These are phyloP conservation scores for Penicillium pancosmium DNA, from an alignment of 495 filamentous ascomycete species.

Conservation along the genomic window DNA sequence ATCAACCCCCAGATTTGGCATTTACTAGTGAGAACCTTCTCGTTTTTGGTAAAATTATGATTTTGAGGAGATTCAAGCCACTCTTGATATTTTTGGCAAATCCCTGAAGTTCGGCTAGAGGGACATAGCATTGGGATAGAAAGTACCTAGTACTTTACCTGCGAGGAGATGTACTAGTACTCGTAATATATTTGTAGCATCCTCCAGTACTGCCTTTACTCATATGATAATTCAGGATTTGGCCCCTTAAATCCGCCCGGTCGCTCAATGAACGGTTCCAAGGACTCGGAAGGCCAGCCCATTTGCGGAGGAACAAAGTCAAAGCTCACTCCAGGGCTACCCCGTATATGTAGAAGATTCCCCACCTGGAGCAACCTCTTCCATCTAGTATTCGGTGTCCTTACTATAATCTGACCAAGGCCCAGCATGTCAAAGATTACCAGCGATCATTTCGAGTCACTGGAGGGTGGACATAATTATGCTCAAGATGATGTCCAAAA, in stretches of 20 bases:
- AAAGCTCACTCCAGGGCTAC: background rate
- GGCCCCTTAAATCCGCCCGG: too few relatives aligned
- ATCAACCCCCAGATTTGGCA: too few relatives aligned
- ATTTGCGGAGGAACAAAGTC: background rate
- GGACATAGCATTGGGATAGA: background rate
- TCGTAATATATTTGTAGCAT: too few relatives aligned
- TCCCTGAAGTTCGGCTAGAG: too few relatives aligned
- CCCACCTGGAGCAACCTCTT: background rate
- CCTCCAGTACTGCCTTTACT: background rate
- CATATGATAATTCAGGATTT: too few relatives aligned
- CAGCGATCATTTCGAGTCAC: constrained; percentile 2
- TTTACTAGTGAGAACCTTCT: too few relatives aligned
- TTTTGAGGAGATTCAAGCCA: too few relatives aligned
- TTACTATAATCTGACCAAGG: background rate
- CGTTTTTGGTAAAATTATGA: too few relatives aligned
- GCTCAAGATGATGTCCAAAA: background rate
- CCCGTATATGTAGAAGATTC: background rate
- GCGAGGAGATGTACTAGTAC: background rate
- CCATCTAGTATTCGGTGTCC: too few relatives aligned
- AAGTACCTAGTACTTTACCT: background rate
- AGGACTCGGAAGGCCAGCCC: too few relatives aligned
- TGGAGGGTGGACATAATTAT: background rate
- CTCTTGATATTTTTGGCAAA: too few relatives aligned
- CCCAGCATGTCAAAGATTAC: constrained; percentile 3
- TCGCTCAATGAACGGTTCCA: too few relatives aligned